These are phyloP conservation scores for Anacardium occidentale DNA, from an alignment of 345 rosid species.

Conservation along the genomic window DNA sequence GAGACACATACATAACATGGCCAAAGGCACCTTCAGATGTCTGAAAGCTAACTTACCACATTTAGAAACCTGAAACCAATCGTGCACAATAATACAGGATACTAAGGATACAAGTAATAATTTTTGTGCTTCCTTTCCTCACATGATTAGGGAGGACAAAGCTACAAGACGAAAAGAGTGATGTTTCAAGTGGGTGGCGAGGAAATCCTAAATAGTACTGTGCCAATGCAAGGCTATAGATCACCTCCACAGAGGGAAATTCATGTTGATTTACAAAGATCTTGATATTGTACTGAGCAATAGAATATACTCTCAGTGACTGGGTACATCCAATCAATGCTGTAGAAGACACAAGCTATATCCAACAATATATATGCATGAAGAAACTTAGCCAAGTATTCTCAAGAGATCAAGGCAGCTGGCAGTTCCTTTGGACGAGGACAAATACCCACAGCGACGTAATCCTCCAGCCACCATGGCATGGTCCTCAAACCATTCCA, in stretches of 20 bases:
- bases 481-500: not conserved
- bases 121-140: not conserved
- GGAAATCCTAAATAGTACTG: not conserved
- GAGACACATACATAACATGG: not conserved
- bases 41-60: not conserved
- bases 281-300: not conserved
- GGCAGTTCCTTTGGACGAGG: not conserved
- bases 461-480: not conserved
- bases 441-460: not conserved
- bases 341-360: not conserved
- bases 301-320: not conserved
- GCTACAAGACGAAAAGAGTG: not conserved
- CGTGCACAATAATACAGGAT: not conserved
- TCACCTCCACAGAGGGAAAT: not conserved
- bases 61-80: not conserved
- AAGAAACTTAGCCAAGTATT: not conserved
- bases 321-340: not conserved
- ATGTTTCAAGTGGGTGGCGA: not conserved
- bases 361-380: not conserved
- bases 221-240: not conserved
- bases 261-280: not conserved
- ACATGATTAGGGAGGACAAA: not conserved
- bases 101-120: not conserved
- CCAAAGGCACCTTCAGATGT: not conserved
- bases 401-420: not conserved